Conservation (phyloP, 495 filamentous ascomycete species). For the Hyaloscypha variabilis region DNA sequence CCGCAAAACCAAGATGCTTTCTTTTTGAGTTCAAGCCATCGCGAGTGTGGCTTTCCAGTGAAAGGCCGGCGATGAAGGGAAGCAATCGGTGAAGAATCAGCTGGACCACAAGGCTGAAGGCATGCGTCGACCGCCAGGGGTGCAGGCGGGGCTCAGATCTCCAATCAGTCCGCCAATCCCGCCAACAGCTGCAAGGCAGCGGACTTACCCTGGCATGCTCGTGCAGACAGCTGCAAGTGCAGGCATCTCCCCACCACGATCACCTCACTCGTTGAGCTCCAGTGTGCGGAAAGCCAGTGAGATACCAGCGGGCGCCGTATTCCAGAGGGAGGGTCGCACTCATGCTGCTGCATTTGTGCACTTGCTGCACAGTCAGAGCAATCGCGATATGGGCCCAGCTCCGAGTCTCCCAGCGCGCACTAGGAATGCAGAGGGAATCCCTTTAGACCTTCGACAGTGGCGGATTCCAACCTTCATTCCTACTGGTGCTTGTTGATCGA, state of each 20-base stretch:
- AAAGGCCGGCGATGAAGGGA: background rate
- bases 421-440: conserved; percentile 6
- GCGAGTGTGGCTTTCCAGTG: background rate
- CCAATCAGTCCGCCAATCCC: conserved; percentile 11
- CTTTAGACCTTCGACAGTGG: conserved; percentile 2
- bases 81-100: background rate
- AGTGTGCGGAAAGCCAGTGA: background rate
- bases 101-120: conserved; percentile 13
- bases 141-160: background rate
- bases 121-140: background rate
- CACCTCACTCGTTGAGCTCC: background rate
- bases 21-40: background rate
- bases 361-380: background rate
- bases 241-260: conserved; percentile 15
- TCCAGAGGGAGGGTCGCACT: background rate
- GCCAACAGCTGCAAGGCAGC: conserved; percentile 10
- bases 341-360: background rate
- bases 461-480: conserved; percentile 14
- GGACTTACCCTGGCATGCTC: background rate
- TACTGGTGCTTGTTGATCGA: conserved; percentile 13
- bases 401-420: conserved; percentile 4
- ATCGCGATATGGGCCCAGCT: background rate
- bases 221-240: conserved; percentile 15
- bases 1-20: background rate
- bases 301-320: too few relatives aligned